Conservation (phyloP, 768 basidiomycete genomes). For the Tephrocybe sp. region DNA sequence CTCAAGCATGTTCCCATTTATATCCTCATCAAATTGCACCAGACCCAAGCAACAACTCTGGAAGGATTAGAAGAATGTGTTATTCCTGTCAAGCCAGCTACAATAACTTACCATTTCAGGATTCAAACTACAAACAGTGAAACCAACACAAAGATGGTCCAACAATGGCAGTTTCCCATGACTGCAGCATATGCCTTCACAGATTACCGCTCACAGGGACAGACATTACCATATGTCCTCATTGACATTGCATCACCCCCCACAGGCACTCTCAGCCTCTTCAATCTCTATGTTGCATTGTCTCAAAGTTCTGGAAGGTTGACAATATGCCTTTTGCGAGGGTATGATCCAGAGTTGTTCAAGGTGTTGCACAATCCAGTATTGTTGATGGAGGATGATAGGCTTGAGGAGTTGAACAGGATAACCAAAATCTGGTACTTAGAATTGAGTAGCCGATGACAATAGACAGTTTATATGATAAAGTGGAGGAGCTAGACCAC, state of each 20-base stretch:
- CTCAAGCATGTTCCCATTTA: too few relatives aligned
- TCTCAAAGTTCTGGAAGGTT: conserved; percentile 29
- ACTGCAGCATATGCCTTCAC: conserved; percentile 39
- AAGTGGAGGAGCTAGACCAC: too few relatives aligned
- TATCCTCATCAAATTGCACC: too few relatives aligned
- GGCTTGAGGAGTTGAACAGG: conserved; percentile 4
- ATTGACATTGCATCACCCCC: conserved; percentile 35
- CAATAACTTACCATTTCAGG: too few relatives aligned
- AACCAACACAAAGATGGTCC: neutral
- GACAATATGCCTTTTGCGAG: conserved; percentile 29
- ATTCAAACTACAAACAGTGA: too few relatives aligned
- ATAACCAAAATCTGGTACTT: too few relatives aligned
- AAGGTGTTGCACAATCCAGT: conserved; percentile 18
- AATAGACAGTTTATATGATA: too few relatives aligned
- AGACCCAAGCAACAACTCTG: too few relatives aligned
- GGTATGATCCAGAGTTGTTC: conserved; percentile 27
- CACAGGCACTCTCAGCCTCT: conserved; percentile 21
- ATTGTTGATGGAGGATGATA: conserved; percentile 20
- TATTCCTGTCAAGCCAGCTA: too few relatives aligned
- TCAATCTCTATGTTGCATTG: conserved; percentile 33
- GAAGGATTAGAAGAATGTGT: too few relatives aligned
- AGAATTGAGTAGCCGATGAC: too few relatives aligned
- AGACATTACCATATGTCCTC: conserved; percentile 32
- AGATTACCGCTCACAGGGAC: conserved; percentile 40
- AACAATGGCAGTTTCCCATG: conserved; percentile 18